These are phyloP conservation scores for Pelargonium cotyledonis DNA, from an alignment of 441 rosid genomes.

Conservation along the genomic window DNA sequence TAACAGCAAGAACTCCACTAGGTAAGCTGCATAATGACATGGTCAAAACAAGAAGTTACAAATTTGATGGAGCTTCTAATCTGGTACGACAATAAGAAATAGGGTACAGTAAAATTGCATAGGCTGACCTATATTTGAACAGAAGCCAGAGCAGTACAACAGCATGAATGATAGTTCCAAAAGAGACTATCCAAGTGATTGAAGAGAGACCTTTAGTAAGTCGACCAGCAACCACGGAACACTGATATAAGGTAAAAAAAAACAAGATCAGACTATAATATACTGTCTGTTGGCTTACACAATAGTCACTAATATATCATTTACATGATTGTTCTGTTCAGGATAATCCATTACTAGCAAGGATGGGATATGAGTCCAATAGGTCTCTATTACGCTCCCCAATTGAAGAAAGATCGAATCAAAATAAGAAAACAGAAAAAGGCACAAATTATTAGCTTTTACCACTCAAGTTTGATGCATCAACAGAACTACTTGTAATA, in stretches of 20 bases:
- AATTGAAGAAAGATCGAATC: not conserved
- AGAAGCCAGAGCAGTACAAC: conserved; percentile 67
- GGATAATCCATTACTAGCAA: not conserved
- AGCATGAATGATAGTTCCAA: conserved; percentile 66
- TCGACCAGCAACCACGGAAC: conserved; percentile 72
- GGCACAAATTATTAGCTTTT: not conserved
- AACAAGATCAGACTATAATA: conserved; percentile 11
- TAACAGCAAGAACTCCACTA: conserved; percentile 48
- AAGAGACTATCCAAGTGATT: conserved; percentile 60
- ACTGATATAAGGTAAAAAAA: conserved; percentile 35
- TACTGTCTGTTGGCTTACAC: not conserved
- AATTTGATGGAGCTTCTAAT: conserved; percentile 11
- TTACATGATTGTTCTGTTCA: not conserved
- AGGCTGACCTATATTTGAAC: conserved; percentile 51
- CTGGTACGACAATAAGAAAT: not conserved
- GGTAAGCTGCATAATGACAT: conserved; percentile 39
- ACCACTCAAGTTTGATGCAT: not conserved
- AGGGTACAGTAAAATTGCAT: conserved; percentile 1
- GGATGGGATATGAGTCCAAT: conserved; percentile 6
- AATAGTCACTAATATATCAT: conserved; percentile 1
- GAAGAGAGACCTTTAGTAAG: conserved; percentile 62
- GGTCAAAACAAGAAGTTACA: not conserved
- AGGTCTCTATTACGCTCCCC: not conserved
- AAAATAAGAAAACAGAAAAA: not conserved
- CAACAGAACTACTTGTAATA: not conserved